Conservation (phyloP, 805 yeast species). For the Lipomyces kockii region DNA sequence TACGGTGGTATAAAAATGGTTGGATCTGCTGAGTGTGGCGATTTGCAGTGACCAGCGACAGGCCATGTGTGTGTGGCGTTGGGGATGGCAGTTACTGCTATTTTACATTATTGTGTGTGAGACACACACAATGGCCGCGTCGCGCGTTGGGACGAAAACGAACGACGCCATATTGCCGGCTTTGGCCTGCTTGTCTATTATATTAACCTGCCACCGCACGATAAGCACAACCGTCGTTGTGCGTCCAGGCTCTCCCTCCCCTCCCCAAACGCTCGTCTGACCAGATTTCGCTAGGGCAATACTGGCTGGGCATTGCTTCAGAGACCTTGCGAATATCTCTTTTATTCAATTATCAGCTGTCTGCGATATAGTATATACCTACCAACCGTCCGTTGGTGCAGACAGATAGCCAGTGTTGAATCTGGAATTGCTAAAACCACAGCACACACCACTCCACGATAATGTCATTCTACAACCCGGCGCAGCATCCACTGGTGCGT, state of each 20-base stretch:
- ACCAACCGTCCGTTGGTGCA: not conserved
- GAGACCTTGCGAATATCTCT: not conserved
- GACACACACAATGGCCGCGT: too few relatives aligned
- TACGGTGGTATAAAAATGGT: too few relatives aligned
- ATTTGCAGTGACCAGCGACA: too few relatives aligned
- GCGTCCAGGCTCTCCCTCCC: too few relatives aligned
- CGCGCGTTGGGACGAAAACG: conserved; percentile 1
- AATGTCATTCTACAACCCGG: conserved; percentile 32
- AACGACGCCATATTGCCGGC: too few relatives aligned
- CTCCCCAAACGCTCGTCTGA: not conserved
- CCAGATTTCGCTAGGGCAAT: not conserved
- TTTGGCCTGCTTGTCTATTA: not conserved
- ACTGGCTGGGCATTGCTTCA: not conserved
- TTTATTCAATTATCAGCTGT: not conserved
- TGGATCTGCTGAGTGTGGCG: too few relatives aligned
- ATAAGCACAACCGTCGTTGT: not conserved
- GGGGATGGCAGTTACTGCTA: too few relatives aligned
- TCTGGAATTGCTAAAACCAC: not conserved
- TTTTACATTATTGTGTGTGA: too few relatives aligned
- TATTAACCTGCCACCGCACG: not conserved
- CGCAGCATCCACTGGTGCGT: conserved; percentile 34
- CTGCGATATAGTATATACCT: not conserved
- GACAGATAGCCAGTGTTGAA: not conserved
- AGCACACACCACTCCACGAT: not conserved
- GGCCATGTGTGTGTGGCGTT: too few relatives aligned